Conservation (phyloP, 169 alveolate species). For the Plasmodium vivax region DNA sequence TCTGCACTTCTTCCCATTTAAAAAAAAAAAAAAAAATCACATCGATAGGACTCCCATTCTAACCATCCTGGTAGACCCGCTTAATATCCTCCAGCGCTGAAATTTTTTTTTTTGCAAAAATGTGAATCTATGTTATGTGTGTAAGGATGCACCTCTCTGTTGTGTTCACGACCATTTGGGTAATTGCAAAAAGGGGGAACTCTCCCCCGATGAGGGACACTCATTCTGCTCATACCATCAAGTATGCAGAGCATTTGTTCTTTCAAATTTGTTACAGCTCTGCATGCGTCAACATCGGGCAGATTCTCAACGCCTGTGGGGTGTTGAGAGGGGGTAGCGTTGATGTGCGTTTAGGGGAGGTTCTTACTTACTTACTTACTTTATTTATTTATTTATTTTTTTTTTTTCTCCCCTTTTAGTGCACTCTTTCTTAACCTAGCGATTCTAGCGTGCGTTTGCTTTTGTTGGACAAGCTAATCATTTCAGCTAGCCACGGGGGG, state of each 20-base stretch:
- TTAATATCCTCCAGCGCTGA: constrained; percentile 69
- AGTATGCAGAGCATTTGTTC: constrained; percentile 65
- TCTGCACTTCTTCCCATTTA: neutral
- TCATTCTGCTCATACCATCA: constrained; percentile 25
- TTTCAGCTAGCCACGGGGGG: constrained; percentile 65
- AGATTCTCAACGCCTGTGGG: constrained; percentile 53
- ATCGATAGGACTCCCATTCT: neutral
- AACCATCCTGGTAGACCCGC: constrained; percentile 66
- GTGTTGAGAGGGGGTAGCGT: neutral
- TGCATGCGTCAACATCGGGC: constrained; percentile 58
- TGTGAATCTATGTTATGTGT: neutral
- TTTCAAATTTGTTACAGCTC: constrained; percentile 12
- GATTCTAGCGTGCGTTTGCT: constrained; percentile 63
- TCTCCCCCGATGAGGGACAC: neutral
- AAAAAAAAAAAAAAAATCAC: neutral
- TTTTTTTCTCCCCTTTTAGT: neutral
- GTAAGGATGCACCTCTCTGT: neutral
- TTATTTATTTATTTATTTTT: neutral
- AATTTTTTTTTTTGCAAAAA: neutral
- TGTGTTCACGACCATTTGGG: neutral
- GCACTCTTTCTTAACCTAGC: constrained; percentile 19
- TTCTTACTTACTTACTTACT: neutral
- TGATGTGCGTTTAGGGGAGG: neutral
- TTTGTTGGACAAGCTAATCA: constrained; percentile 29
- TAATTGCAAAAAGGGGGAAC: neutral